Conservation (phyloP, 2,329 filamentous ascomycete genomes). For the Saccharata proteae region DNA sequence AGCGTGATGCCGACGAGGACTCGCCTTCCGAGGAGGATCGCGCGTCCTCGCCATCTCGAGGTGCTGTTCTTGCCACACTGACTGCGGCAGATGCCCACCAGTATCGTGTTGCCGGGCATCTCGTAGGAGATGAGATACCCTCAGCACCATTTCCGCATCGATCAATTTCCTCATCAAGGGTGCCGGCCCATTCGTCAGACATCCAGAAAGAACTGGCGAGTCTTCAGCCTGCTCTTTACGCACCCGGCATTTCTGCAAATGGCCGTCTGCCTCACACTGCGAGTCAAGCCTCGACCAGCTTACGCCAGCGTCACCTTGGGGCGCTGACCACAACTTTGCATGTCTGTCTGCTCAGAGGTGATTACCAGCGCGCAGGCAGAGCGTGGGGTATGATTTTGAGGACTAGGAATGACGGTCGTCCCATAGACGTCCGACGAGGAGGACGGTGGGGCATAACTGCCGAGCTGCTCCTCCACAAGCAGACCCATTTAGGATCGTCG, state of each 20-base stretch:
- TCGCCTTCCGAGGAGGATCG: too few species aligned
- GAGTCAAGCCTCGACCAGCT: constrained; percentile 11
- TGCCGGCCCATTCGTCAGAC: constrained; percentile 11
- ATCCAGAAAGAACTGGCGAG: constrained; percentile 29
- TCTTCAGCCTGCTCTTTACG: constrained; percentile 30
- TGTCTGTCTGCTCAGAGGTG: constrained; percentile 56
- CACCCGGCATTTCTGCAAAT: constrained; percentile 9
- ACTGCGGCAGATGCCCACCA: constrained; percentile 15
- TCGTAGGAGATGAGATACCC: constrained; percentile 27
- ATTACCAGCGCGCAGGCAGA: constrained; percentile 59
- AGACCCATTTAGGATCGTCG: constrained; percentile 5
- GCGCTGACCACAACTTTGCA: constrained; percentile 60
- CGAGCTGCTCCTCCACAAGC: constrained; percentile 61
- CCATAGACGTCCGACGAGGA: constrained; percentile 56
- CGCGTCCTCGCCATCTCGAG: constrained; percentile 5
- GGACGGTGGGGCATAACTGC: constrained; percentile 74
- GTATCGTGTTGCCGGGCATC: constrained; percentile 29
- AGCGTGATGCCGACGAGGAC: constrained; percentile 14
- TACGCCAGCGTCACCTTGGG: constrained; percentile 47
- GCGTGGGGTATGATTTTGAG: constrained; percentile 65
- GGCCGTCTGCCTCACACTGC: constrained; percentile 2
- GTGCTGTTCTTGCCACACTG: too few species aligned
- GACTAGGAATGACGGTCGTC: constrained; percentile 42
- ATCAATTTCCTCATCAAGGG: too few species aligned
- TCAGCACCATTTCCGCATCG: constrained; percentile 34